Evolutionary conservation across 2,329 filamentous ascomycete species (phyloP).

Genomic region (Aureobasidium musti): DNA sequence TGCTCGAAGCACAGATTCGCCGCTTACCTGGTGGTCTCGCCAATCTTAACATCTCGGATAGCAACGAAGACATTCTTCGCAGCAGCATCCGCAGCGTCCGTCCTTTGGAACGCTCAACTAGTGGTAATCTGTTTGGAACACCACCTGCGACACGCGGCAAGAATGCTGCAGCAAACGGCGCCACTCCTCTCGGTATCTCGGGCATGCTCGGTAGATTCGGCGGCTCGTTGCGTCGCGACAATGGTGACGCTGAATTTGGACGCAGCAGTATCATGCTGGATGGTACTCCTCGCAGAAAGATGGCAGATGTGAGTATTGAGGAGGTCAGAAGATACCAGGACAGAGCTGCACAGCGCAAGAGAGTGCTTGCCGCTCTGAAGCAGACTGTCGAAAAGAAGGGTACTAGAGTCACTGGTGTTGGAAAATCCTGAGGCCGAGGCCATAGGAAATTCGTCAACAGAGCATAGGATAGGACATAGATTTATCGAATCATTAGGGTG

Average conservation of each 20-base stretch:
- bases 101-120: constrained; percentile 35
- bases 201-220: constrained; percentile 39
- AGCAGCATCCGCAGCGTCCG: constrained; percentile 36
- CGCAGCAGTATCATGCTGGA: constrained; percentile 33
- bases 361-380: constrained; percentile 45
- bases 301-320: constrained; percentile 46
- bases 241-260: constrained; percentile 29
- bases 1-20: constrained; percentile 83
- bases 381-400: constrained; percentile 34
- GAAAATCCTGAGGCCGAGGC: constrained; percentile 1
- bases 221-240: constrained; percentile 33
- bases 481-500: not conserved
- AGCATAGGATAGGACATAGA: not conserved
- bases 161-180: constrained; percentile 36
- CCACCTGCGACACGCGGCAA: constrained; percentile 40
- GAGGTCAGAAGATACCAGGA: constrained; percentile 45
- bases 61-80: constrained; percentile 41
- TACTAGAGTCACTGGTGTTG: constrained; percentile 27
- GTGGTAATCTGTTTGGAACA: constrained; percentile 42
- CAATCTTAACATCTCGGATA: constrained; percentile 36
- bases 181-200: constrained; percentile 42
- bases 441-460: not conserved
- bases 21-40: constrained; percentile 55
- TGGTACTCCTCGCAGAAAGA: constrained; percentile 41
- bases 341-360: constrained; percentile 42